Base-by-base conservation (phyloP, 2,329 filamentous ascomycete genomes). In the Myriosclerotinia curreyana region DNA sequence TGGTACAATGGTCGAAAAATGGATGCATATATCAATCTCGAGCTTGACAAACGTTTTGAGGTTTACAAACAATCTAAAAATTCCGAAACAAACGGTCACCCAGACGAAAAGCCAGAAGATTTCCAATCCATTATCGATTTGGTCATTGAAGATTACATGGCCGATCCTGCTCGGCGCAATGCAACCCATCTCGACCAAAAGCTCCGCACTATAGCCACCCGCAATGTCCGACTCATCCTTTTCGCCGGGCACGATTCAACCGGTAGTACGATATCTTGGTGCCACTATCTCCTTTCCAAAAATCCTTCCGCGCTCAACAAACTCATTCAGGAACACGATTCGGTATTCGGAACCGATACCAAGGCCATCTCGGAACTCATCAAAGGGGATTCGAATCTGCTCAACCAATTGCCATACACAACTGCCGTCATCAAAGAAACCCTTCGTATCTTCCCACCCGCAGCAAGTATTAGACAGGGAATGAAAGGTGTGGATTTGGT, bases 191-290 rank as follows among this genome's bases (percentile, higher is more conserved):
- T 70, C 38, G 66, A 69, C 22, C 44, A 51, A 28, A 11, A 22
- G 22, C 69, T 68, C 58, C 66, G 66, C n/a, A 66, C 60, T 20
- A 66, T 62, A 42, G 66, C 66, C 4, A 66, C 48, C 9, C 51
- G 60, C 1, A 66, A 69, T 31, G 66, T 69, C 8, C 65, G 69
- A 14, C 34, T 66, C 0, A 67, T 71, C 36, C 60, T 70, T 4
- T 69, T 70, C 22, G 68, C 66, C 4, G 70, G 70, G 1, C 69
- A 72, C 46, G 70, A 70, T 44, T 69, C 69, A 28, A 71, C 66
- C 1, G 64, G 66, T 31, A 65, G 65, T 15, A 67, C 66, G 11
- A 62, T 71, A 17, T 44, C 40, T 11, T 69, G 68, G 50, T 64
- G 36, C 17, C 68, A 68, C 54, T 65, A 70, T 44, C 51, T 71